phyloP scores from a whole-genome alignment of 2,329 filamentous ascomycete species.

The Fusarium fracticaudum region DNA sequence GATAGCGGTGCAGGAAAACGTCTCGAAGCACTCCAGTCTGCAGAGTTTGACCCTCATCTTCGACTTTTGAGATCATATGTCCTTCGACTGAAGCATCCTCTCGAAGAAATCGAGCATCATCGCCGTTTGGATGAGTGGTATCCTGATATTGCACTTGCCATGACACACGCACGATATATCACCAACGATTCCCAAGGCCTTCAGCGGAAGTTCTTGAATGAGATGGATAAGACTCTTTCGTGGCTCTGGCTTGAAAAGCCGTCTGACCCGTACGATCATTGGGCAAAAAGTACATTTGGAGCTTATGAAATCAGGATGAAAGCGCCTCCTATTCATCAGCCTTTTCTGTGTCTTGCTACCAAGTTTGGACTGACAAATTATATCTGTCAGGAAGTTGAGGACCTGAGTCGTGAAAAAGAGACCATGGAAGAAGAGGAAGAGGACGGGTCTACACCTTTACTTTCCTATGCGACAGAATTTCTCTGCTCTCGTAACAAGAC shows the following conservation, averaged over 20 bases:
- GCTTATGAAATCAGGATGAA: conserved; percentile 9
- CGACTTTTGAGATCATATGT: conserved; percentile 25
- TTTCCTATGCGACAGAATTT: conserved; percentile 11
- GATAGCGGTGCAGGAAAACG: neutral
- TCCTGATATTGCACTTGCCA: conserved; percentile 49
- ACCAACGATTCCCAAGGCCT: conserved; percentile 9
- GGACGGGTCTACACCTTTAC: neutral
- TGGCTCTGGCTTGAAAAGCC: conserved; percentile 3
- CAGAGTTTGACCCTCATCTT: neutral
- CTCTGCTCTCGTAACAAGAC: conserved; percentile 14
- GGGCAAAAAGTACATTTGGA: conserved; percentile 13
- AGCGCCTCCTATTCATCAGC: neutral
- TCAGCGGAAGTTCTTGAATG: neutral
- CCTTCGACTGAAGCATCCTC: conserved; percentile 46
- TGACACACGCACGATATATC: conserved; percentile 49
- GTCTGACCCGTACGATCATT: neutral
- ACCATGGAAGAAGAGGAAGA: neutral
- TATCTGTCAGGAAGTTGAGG: neutral
- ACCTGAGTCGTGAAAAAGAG: neutral
- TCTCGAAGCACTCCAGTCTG: neutral
- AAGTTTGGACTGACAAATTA: neutral
- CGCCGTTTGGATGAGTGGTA: conserved; percentile 53
- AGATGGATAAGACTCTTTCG: conserved; percentile 8
- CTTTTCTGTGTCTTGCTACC: conserved; percentile 4
- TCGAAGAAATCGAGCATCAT: conserved; percentile 49